Evolutionary conservation across 2,329 filamentous ascomycete species (phyloP).

Genomic region (Ustulina deusta): DNA sequence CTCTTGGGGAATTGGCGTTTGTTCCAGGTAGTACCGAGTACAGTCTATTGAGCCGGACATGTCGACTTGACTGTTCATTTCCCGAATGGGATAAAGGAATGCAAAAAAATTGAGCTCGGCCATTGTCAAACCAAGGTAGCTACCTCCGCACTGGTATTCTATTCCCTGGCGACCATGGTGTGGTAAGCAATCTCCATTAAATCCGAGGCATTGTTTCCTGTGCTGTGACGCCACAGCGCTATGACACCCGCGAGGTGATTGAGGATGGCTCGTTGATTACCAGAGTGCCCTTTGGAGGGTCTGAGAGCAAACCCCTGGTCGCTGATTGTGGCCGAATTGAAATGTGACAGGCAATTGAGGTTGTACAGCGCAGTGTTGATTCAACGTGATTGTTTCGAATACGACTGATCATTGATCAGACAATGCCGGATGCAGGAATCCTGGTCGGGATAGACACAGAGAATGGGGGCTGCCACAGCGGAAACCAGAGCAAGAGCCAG

Average conservation of each 20-base stretch:
- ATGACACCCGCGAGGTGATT: background rate
- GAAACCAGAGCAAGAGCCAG: background rate
- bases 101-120: background rate
- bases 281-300: constrained; percentile 1
- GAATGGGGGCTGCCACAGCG: background rate
- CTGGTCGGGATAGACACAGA: constrained; percentile 3
- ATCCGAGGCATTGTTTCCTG: constrained; percentile 2
- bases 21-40: constrained; percentile 7
- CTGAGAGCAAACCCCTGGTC: background rate
- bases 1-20: constrained; percentile 8
- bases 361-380: constrained; percentile 16
- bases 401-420: constrained; percentile 13
- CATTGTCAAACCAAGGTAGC: background rate
- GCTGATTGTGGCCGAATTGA: constrained; percentile 16
- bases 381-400: background rate
- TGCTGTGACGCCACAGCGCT: constrained; percentile 5
- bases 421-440: constrained; percentile 4
- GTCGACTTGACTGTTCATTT: constrained; percentile 1
- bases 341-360: constrained; percentile 17
- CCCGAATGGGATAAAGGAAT: background rate
- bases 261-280: background rate
- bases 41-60: background rate
- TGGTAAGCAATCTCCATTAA: background rate
- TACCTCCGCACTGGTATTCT: background rate
- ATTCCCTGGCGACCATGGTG: background rate